Percentiles rank a stretch among this genome's conserved stretches.
Evolutionary conservation across 805 yeast species (phyloP).

Genomic region (Wickerhamomyces subpelliculosus): DNA sequence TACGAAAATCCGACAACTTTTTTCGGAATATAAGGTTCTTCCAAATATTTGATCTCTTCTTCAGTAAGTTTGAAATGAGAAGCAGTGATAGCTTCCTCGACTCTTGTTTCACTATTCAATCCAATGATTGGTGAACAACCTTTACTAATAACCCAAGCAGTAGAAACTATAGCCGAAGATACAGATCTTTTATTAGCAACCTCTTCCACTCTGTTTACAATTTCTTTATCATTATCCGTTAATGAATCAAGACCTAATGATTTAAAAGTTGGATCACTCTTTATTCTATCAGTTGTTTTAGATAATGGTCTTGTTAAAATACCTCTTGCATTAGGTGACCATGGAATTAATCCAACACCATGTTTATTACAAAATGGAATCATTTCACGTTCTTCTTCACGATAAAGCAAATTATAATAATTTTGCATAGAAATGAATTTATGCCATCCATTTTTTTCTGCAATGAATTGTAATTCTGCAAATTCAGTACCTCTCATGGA

Average conservation of each 20-base stretch:
- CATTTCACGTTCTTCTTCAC: constrained; percentile 60
- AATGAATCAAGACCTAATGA: constrained; percentile 3
- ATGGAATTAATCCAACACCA: constrained; percentile 49
- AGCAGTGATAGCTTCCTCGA: constrained; percentile 43
- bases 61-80: constrained; percentile 25
- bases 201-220: constrained; percentile 43
- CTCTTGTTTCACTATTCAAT: constrained; percentile 35
- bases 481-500: constrained; percentile 49
- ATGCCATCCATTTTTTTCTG: constrained; percentile 46
- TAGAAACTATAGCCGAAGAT: constrained; percentile 47
- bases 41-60: not conserved
- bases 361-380: constrained; percentile 42
- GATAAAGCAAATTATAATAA: constrained; percentile 43
- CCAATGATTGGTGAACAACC: constrained; percentile 51
- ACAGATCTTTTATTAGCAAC: constrained; percentile 37
- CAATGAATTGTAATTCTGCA: constrained; percentile 42
- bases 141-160: constrained; percentile 43
- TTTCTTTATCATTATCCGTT: constrained; percentile 18
- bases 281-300: constrained; percentile 4
- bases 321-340: constrained; percentile 54
- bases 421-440: constrained; percentile 54
- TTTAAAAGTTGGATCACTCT: constrained; percentile 3
- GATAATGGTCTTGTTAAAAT: constrained; percentile 38
- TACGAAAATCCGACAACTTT: not conserved
- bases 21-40: constrained; percentile 1